These are phyloP conservation scores for Vicia sativa DNA, from an alignment of 306 rosid species.

Conservation along the genomic window DNA sequence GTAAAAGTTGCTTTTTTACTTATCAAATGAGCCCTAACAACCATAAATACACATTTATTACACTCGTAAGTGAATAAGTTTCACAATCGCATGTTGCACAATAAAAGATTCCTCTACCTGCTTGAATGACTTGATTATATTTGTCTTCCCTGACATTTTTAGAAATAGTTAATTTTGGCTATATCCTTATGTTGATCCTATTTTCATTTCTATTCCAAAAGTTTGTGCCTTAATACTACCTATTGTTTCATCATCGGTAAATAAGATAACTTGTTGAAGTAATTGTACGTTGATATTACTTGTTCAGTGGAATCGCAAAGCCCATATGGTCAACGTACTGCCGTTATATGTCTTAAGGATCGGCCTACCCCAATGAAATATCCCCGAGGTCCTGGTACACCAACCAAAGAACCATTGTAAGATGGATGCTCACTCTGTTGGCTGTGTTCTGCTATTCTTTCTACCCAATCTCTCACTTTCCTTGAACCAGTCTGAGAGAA, in stretches of 20 bases:
- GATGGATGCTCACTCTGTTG: conserved; percentile 27
- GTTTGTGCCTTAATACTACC: conserved; percentile 12
- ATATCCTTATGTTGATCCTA: conserved; percentile 17
- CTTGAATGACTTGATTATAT: background rate
- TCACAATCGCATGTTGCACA: conserved; percentile 1
- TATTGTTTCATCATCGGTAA: conserved; percentile 5
- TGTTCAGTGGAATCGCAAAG: conserved; percentile 81
- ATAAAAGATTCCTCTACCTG: conserved; percentile 14
- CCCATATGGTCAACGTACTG: conserved; percentile 85
- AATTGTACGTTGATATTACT: conserved; percentile 25
- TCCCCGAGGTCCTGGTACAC: conserved; percentile 89
- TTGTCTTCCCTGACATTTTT: conserved; percentile 12
- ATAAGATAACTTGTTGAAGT: conserved; percentile 33
- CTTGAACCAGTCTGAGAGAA: conserved; percentile 19
- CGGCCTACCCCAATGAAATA: conserved; percentile 69
- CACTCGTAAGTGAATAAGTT: conserved; percentile 5
- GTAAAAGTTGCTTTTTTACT: background rate
- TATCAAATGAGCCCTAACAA: background rate
- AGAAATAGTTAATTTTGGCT: conserved; percentile 17
- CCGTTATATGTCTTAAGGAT: conserved; percentile 64
- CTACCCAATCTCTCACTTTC: background rate
- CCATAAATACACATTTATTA: conserved; percentile 10
- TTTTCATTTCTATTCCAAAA: conserved; percentile 15
- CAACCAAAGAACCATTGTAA: conserved; percentile 71
- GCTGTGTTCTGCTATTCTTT: conserved; percentile 28